Base-by-base conservation (phyloP, 192 early-diverging fungal species). In the Globomyces pollinis-pini region DNA sequence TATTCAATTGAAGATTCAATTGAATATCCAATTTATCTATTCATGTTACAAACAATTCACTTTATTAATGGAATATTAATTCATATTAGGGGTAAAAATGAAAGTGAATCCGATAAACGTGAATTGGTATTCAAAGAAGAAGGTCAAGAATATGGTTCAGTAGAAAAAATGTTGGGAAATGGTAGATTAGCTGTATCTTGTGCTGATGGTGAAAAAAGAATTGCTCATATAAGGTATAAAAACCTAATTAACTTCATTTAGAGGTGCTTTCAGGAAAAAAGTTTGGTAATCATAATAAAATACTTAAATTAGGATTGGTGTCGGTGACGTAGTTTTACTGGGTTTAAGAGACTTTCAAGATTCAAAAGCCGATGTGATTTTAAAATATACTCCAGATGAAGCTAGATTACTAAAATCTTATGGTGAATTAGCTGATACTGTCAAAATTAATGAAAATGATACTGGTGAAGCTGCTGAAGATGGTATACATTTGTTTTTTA, bases 211-310 rank as follows among this genome's bases (percentile, higher is more conserved):
- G 79, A 76, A 36, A 96, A 87, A 71, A 86, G 91, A 32, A 72
- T 93, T 68, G 96, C 88, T 49, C 91, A 92, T 65, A 96, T 99
- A n/a, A n/a, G n/a, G n/a, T n/a, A n/a, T n/a, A n/a, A n/a, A n/a
- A n/a, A n/a, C n/a, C n/a, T n/a, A n/a, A n/a, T n/a, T n/a, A n/a
- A n/a, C n/a, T n/a, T n/a, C n/a, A n/a, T n/a, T n/a, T 75, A 91
- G 96, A 50, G 96, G 96, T 43, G 89, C 90, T 59, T 90, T 99
- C 84, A 88, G 93, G 67, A 99, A 96, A 75, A 99, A 95, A 81
- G 91, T 87, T 57, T 79, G 77, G 75, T 73, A 38, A 50, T 59
- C 66, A 52, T 18, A 11, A 50, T 16, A 1, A 39, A 35, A 91
- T 90, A n/a, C n/a, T n/a, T n/a, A n/a, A n/a, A n/a, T n/a, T n/a